phyloP scores from a whole-genome alignment of 2,329 filamentous ascomycete genomes.

The Phialophora verrucosa region DNA sequence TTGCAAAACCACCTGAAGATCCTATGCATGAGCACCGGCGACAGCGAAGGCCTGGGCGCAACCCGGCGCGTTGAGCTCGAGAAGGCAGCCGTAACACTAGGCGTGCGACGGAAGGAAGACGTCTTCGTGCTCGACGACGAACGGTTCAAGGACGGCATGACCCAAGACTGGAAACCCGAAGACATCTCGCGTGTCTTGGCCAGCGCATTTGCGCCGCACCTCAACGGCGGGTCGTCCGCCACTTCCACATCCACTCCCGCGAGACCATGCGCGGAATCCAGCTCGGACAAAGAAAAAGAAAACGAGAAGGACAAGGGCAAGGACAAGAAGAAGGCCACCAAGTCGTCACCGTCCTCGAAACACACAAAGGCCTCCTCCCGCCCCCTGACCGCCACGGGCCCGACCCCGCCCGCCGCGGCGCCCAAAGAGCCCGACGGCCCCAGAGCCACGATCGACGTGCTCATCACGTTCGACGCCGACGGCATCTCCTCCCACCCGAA shows the following conservation, averaged over 20 bases:
- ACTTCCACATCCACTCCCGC: constrained; percentile 49
- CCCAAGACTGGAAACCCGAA: constrained; percentile 72
- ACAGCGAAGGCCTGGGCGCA: constrained; percentile 86
- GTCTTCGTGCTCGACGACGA: constrained; percentile 83
- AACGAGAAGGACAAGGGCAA: constrained; percentile 32
- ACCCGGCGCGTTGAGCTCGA: constrained; percentile 82
- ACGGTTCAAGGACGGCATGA: constrained; percentile 87
- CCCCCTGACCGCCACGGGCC: not conserved
- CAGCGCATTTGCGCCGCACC: constrained; percentile 73
- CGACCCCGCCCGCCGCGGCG: not conserved
- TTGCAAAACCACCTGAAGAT: constrained; percentile 92
- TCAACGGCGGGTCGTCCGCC: constrained; percentile 45
- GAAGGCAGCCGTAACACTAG: constrained; percentile 77
- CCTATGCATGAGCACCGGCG: constrained; percentile 83
- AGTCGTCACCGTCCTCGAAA: constrained; percentile 23
- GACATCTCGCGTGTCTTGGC: constrained; percentile 74
- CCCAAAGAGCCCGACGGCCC: constrained; percentile 51
- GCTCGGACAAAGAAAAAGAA: constrained; percentile 15
- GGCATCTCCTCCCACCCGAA: constrained; percentile 92
- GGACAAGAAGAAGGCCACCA: constrained; percentile 24
- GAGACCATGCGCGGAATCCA: not conserved
- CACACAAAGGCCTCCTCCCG: constrained; percentile 31
- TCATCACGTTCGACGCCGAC: constrained; percentile 85
- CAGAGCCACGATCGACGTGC: constrained; percentile 70
- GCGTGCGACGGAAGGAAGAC: constrained; percentile 75